phyloP scores from a whole-genome alignment of 2,329 filamentous ascomycete species.

The Furcasterigmium furcatum region DNA sequence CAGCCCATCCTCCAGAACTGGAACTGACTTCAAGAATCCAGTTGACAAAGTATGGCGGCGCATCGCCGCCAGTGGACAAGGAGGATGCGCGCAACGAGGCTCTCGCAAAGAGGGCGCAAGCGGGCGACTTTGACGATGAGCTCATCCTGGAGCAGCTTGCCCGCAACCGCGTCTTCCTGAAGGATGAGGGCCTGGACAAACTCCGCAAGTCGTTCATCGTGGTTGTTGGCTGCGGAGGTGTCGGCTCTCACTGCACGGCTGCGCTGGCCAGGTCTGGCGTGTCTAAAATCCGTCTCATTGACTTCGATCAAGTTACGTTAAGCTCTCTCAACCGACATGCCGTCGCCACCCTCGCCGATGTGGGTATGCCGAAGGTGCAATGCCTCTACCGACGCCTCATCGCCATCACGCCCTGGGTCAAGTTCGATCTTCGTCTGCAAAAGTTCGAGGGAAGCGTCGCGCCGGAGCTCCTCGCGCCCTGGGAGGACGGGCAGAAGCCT shows the following conservation, averaged over 20 bases:
- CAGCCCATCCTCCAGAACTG: neutral
- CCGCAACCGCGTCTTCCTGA: conserved; percentile 88
- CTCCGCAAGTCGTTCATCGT: conserved; percentile 81
- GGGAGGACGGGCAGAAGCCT: conserved; percentile 62
- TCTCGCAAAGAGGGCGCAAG: conserved; percentile 57
- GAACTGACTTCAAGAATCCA: conserved; percentile 23
- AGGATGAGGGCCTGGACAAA: conserved; percentile 73
- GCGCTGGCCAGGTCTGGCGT: conserved; percentile 87
- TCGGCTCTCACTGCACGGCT: conserved; percentile 87
- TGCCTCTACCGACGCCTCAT: conserved; percentile 77
- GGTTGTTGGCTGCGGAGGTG: conserved; percentile 89
- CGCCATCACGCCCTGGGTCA: conserved; percentile 87
- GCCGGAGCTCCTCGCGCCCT: conserved; percentile 62
- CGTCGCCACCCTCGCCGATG: conserved; percentile 88
- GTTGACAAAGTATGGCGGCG: conserved; percentile 60
- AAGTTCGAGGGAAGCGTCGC: conserved; percentile 73
- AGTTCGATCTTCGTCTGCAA: conserved; percentile 82
- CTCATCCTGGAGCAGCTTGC: conserved; percentile 93
- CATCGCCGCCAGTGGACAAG: conserved; percentile 46
- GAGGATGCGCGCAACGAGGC: conserved; percentile 59
- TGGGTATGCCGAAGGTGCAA: conserved; percentile 87
- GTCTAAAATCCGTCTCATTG: conserved; percentile 81
- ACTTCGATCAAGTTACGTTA: conserved; percentile 96
- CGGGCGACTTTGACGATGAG: conserved; percentile 67
- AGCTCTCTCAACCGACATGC: conserved; percentile 95